Evolutionary conservation across 2,329 filamentous ascomycete species (phyloP).

Genomic region (Nigrograna mackinnonii): DNA sequence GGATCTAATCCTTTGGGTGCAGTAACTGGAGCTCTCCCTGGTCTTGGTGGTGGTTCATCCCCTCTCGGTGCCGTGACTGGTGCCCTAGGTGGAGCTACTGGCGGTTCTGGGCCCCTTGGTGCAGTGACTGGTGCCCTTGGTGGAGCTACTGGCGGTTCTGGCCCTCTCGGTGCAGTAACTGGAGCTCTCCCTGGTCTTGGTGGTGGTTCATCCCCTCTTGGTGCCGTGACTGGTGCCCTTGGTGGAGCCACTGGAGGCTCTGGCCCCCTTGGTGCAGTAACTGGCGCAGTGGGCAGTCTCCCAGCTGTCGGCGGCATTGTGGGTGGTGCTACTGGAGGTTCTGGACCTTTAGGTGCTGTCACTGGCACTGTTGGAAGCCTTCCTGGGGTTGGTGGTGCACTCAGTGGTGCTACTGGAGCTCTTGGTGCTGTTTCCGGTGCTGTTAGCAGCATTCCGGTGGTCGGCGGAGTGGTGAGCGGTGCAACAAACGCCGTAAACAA

Average conservation of each 20-base stretch:
- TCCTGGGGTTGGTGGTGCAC: neutral
- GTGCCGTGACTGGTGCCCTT: slow-evolving; percentile 6
- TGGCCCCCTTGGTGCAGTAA: slow-evolving; percentile 2
- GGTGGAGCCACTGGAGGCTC: slow-evolving; percentile 1
- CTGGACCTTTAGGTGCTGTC: slow-evolving; percentile 4
- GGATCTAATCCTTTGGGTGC: slow-evolving; percentile 1
- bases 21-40: slow-evolving; percentile 5
- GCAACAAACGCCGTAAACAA: slow-evolving; percentile 1
- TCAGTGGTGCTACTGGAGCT: neutral
- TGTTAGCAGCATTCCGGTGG: slow-evolving; percentile 1
- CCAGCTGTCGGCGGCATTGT: slow-evolving; percentile 1
- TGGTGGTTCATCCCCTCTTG: slow-evolving; percentile 1
- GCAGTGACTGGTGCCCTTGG: slow-evolving; percentile 2
- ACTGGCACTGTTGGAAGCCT: slow-evolving; percentile 2
- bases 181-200: slow-evolving; percentile 2
- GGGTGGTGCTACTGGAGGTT: neutral
- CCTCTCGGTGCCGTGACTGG: slow-evolving; percentile 7
- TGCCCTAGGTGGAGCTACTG: neutral
- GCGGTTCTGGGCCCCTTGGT: neutral
- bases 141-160: neutral
- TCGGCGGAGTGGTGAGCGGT: slow-evolving; percentile 1
- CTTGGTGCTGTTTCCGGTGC: slow-evolving; percentile 5
- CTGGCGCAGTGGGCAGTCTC: slow-evolving; percentile 1
- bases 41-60: neutral
- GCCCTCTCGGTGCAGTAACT: slow-evolving; percentile 1